These are phyloP conservation scores for Ziziphus jujuba DNA, from an alignment of 306 rosid species.

Conservation along the genomic window DNA sequence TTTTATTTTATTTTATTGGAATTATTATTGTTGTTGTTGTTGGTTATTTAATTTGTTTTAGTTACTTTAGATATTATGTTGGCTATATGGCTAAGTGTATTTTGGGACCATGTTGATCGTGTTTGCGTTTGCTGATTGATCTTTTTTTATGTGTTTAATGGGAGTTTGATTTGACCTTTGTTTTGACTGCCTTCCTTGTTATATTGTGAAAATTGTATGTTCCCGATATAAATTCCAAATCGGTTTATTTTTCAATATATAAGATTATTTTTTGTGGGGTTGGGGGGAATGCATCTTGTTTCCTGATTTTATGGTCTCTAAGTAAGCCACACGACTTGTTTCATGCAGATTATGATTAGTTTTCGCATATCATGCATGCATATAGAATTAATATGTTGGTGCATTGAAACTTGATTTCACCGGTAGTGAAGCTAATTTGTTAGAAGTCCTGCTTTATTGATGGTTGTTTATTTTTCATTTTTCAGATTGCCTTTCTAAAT, in stretches of 20 bases:
- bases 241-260: too few species aligned
- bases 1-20: not conserved
- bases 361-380: not conserved
- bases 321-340: not conserved
- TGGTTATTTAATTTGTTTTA: not conserved
- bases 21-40: not conserved
- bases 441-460: not conserved
- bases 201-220: not conserved
- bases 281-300: too few species aligned
- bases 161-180: not conserved
- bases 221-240: too few species aligned
- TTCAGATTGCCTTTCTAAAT: slow-evolving; percentile 10
- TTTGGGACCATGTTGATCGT: not conserved
- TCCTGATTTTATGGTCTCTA: too few species aligned
- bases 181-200: not conserved
- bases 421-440: not conserved
- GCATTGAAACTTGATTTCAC: not conserved
- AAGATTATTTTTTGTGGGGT: too few species aligned
- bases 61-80: not conserved
- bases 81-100: not conserved
- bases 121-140: not conserved
- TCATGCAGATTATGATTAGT: not conserved
- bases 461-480: not conserved
- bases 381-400: not conserved
- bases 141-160: not conserved